Percentiles rank a stretch among this genome's conserved stretches.
Evolutionary conservation across 139 green algal species (phyloP).

Genomic region (Chlorella sp.): DNA sequence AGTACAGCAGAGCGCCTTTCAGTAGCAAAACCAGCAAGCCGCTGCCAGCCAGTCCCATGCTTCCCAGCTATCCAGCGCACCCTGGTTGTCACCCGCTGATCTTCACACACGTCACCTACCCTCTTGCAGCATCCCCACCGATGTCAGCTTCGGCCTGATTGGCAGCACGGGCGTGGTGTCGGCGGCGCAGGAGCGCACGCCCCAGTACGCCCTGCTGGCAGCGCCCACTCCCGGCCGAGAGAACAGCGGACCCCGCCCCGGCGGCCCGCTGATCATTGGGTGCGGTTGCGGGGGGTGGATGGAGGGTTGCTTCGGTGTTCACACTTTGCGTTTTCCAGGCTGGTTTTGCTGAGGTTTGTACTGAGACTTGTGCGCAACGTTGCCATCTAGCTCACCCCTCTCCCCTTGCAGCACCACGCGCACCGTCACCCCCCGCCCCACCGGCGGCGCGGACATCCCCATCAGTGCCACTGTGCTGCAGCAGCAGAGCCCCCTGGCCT

Average conservation of each 20-base stretch:
- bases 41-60: too few species aligned
- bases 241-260: slow-evolving; percentile 31
- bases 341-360: too few species aligned
- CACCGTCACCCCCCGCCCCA: not conserved
- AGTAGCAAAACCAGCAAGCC: too few species aligned
- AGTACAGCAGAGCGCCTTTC: too few species aligned
- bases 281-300: not conserved
- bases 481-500: slow-evolving; percentile 5
- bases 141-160: slow-evolving; percentile 35
- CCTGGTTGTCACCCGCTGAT: too few species aligned
- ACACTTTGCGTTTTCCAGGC: not conserved
- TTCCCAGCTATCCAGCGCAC: too few species aligned
- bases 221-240: slow-evolving; percentile 27
- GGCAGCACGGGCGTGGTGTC: not conserved
- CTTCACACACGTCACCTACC: too few species aligned
- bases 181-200: not conserved
- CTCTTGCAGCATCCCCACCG: slow-evolving; percentile 15
- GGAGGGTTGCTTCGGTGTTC: too few species aligned
- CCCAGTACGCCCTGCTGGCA: slow-evolving; percentile 30
- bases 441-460: slow-evolving; percentile 4
- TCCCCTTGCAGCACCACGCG: slow-evolving; percentile 27
- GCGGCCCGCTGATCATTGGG: slow-evolving; percentile 15
- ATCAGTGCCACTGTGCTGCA: slow-evolving; percentile 18
- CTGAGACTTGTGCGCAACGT: too few species aligned
- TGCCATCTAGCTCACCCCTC: not conserved